These are phyloP conservation scores for Musa itinerans DNA, from an alignment of 176 grass and related monocot genomes.

Conservation along the genomic window DNA sequence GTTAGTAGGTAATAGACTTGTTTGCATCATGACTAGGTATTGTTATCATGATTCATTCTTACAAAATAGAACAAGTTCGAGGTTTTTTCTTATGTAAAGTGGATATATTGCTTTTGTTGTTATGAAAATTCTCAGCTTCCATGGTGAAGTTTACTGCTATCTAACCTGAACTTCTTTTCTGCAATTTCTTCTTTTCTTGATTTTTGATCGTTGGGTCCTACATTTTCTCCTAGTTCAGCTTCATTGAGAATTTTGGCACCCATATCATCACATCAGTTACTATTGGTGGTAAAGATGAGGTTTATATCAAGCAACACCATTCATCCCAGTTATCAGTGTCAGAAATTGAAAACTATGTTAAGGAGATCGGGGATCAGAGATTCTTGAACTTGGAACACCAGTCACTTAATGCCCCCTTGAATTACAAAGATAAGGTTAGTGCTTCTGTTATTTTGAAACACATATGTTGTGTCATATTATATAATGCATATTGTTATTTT, in stretches of 20 bases:
- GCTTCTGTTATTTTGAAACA: neutral
- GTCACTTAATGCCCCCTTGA: conserved; percentile 35
- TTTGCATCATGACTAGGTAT: conserved; percentile 52
- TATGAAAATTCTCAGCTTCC: conserved; percentile 1
- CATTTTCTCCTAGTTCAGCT: conserved; percentile 43
- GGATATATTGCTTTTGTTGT: conserved; percentile 1
- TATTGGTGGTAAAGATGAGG: conserved; percentile 97
- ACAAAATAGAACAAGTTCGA: conserved; percentile 9
- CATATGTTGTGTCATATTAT: neutral
- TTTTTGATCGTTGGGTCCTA: conserved; percentile 19
- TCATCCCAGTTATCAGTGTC: conserved; percentile 78
- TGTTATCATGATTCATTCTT: conserved; percentile 8
- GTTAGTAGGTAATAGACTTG: conserved; percentile 99
- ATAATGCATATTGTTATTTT: neutral
- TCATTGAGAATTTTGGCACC: conserved; percentile 91
- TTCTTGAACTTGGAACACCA: conserved; percentile 68
- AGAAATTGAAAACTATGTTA: conserved; percentile 88
- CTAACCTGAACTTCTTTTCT: neutral
- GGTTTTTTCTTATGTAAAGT: conserved; percentile 3
- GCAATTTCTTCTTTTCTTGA: conserved; percentile 3
- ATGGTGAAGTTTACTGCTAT: too few relatives aligned
- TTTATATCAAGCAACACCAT: conserved; percentile 94
- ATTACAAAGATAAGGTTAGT: conserved; percentile 92
- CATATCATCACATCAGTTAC: conserved; percentile 91
- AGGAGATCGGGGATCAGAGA: conserved; percentile 78